Evolutionary conservation across 345 rosid species (phyloP), one percentile per base, ranked within the genome.

Genomic region (Linum tenue): DNA sequence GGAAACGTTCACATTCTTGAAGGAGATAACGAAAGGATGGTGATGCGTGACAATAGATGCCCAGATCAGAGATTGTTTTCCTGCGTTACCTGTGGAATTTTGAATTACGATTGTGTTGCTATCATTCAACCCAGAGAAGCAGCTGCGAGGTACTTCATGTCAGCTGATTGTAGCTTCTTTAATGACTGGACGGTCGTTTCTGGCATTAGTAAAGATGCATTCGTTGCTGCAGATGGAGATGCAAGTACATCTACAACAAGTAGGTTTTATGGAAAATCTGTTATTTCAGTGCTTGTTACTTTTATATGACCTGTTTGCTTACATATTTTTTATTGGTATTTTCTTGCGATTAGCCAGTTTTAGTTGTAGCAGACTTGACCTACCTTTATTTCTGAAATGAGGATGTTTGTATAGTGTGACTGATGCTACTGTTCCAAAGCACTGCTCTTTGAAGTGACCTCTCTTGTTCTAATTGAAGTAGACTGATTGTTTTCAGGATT

Each of bases 21-120:
- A 63, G 41, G 63, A 16, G 72, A 62, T 14, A 60, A 64, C 51
- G 86, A 75, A 70, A 65, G 68, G 67, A 39, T 44, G 64, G 53
- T 56, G 38, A 59, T 62, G 67, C 82, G 68, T 69, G 78, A 79
- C 69, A 88, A 80, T 65, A 81, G 78, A 72, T 74, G 85, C 67
- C 84, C 96, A 0, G 87, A 88, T 80, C 99, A 88, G 79, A 87
- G 96, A 73, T 85, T 85, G 64, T 94, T 94, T 75, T 83, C 96
- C 8, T 94, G 99, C 65, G 96, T 83, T 64, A 84, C 89, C 0
- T 94, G 99, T 71, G 99, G 99, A 74, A 78, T 94, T 67, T 76
- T 88, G 80, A 75, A 89, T 76, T 91, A 86, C 76, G 85, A 84
- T 71, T 94, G 99, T 69, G 78, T 90, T 70, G 97, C 99, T 64